phyloP scores from a whole-genome alignment of 116 monocot species.

The Posidonia oceanica region DNA sequence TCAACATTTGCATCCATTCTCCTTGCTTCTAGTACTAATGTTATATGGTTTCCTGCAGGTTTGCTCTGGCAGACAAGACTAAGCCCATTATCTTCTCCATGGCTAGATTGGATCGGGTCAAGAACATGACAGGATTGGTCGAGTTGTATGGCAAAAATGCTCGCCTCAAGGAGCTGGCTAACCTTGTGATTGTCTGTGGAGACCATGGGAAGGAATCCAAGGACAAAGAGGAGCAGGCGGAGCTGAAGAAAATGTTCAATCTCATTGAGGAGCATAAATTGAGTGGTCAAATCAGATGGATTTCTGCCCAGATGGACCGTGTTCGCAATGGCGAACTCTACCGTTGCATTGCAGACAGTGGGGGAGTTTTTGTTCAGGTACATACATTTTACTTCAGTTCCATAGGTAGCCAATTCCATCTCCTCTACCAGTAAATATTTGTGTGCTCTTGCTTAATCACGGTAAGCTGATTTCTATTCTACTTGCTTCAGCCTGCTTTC shows the following conservation, averaged over 20 bases:
- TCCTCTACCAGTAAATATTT: background rate
- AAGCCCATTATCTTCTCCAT: slow-evolving; percentile 95
- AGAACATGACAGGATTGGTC: slow-evolving; percentile 83
- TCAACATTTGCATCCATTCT: background rate
- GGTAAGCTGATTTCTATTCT: background rate
- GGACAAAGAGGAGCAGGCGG: slow-evolving; percentile 72
- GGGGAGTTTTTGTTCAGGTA: slow-evolving; percentile 86
- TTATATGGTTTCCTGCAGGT: slow-evolving; percentile 22
- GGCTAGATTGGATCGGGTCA: slow-evolving; percentile 81
- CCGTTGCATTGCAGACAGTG: slow-evolving; percentile 64
- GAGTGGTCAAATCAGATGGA: slow-evolving; percentile 76
- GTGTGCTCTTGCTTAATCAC: no score
- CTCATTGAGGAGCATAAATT: slow-evolving; percentile 67
- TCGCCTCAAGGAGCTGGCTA: slow-evolving; percentile 53
- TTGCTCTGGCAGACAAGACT: slow-evolving; percentile 42
- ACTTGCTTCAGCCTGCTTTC: slow-evolving; percentile 53
- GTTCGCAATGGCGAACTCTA: slow-evolving; percentile 84
- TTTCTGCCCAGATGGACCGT: slow-evolving; percentile 86
- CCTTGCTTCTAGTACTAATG: background rate
- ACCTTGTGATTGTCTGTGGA: slow-evolving; percentile 79
- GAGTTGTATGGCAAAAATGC: slow-evolving; percentile 60
- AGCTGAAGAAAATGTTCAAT: slow-evolving; percentile 72
- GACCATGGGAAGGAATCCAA: slow-evolving; percentile 86
- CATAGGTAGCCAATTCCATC: no score
- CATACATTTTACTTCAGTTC: background rate